Conservation (phyloP, 345 rosid genomes). For the Nephelium lappaceum region DNA sequence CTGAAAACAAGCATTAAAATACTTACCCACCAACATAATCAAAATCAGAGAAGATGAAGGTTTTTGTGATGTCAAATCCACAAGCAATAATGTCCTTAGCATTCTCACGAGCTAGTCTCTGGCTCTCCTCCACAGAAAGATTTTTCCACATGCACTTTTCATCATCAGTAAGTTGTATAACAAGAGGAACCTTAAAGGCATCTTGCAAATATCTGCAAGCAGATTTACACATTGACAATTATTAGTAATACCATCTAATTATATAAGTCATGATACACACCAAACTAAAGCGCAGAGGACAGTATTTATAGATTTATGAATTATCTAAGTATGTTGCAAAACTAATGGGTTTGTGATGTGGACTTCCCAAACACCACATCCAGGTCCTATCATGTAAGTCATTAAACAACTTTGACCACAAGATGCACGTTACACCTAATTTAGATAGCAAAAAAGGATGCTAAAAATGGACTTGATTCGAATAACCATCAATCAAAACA, state of each 20-base stretch:
- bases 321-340: too few relatives aligned
- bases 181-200: conserved; percentile 92
- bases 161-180: conserved; percentile 92
- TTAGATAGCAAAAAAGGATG: too few relatives aligned
- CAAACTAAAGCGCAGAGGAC: too few relatives aligned
- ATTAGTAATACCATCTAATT: not conserved
- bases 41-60: conserved; percentile 90
- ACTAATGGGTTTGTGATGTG: not conserved
- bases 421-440: too few relatives aligned
- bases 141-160: conserved; percentile 94
- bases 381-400: not conserved
- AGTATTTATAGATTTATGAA: too few relatives aligned
- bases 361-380: not conserved
- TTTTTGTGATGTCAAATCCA: conserved; percentile 79
- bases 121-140: conserved; percentile 80
- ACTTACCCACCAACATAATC: conserved; percentile 91
- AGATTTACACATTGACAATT: conserved; percentile 4
- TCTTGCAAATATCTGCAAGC: conserved; percentile 71
- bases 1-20: not conserved
- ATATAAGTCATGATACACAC: not conserved
- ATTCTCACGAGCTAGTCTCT: conserved; percentile 88
- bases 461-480: not conserved
- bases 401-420: too few relatives aligned
- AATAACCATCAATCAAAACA: not conserved
- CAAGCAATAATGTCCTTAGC: conserved; percentile 97